These are phyloP conservation scores for Starmerella sirachaensis DNA, from an alignment of 805 yeast species.

Conservation along the genomic window DNA sequence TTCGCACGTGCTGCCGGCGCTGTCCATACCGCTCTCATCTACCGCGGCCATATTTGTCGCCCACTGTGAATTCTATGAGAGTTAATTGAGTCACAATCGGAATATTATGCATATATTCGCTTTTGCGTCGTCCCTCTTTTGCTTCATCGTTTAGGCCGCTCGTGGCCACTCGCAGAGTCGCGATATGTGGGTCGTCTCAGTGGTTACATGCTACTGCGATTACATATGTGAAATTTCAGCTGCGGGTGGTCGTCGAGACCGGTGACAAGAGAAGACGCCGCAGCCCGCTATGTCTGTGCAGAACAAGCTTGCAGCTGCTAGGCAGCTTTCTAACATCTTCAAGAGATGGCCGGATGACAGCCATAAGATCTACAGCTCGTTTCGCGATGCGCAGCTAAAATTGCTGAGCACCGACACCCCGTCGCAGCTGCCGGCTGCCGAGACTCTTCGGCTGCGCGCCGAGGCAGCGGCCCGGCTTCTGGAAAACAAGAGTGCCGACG, in stretches of 20 bases:
- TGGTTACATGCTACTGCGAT: too few species aligned
- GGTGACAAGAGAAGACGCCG: neutral
- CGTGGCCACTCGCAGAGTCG: too few species aligned
- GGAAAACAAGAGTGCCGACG: constrained; percentile 14
- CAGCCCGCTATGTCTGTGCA: constrained; percentile 19
- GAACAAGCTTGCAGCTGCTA: constrained; percentile 18
- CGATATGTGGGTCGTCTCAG: too few species aligned
- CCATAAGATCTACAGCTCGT: constrained; percentile 37
- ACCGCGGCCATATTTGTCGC: too few species aligned
- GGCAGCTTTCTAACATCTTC: constrained; percentile 20
- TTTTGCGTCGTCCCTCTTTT: too few species aligned
- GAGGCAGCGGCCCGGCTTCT: constrained; percentile 20
- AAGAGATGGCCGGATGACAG: constrained; percentile 33
- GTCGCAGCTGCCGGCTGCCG: constrained; percentile 22
- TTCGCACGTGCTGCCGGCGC: too few species aligned
- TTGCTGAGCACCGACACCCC: constrained; percentile 28
- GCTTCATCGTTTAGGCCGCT: too few species aligned
- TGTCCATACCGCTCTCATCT: too few species aligned
- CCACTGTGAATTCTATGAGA: too few species aligned
- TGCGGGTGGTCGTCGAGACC: neutral
- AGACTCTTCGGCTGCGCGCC: constrained; percentile 21
- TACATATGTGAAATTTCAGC: too few species aligned
- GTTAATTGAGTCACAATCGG: too few species aligned
- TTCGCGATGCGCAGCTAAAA: constrained; percentile 36
- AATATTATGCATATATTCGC: too few species aligned